Evolutionary conservation across 2,329 filamentous ascomycete genomes (phyloP).

Genomic region (Colletotrichum siamense): DNA sequence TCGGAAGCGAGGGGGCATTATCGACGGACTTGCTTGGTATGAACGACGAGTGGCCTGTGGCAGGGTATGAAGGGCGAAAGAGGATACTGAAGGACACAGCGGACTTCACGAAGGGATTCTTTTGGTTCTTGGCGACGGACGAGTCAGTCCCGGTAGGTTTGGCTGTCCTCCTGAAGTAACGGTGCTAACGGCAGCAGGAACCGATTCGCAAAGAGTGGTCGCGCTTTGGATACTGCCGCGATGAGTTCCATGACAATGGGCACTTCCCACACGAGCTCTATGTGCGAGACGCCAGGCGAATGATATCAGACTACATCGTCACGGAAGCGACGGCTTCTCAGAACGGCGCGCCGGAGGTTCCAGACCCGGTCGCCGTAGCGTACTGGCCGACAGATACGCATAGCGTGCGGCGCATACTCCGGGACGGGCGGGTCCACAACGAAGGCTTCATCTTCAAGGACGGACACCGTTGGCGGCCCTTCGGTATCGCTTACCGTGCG

Average conservation of each 20-base stretch:
- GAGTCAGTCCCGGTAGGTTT: conserved; percentile 9
- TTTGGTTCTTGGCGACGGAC: conserved; percentile 25
- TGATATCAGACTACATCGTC: conserved; percentile 29
- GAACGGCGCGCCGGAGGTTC: background rate
- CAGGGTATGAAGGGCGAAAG: conserved; percentile 11
- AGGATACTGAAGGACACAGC: conserved; percentile 13
- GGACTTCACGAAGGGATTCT: conserved; percentile 23
- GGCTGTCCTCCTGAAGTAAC: too few species aligned
- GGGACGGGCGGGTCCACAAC: conserved; percentile 24
- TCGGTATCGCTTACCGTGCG: conserved; percentile 20
- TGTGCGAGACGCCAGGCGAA: conserved; percentile 31
- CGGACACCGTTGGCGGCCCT: conserved; percentile 23
- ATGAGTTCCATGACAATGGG: conserved; percentile 30
- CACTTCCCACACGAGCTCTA: conserved; percentile 31
- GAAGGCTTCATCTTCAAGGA: conserved; percentile 28
- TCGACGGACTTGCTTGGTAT: conserved; percentile 28
- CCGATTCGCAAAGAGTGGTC: conserved; percentile 22
- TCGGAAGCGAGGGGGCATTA: conserved; percentile 23
- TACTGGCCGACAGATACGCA: conserved; percentile 30
- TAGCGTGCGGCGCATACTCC: conserved; percentile 26
- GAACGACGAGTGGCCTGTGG: conserved; percentile 23
- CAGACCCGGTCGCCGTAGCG: conserved; percentile 26
- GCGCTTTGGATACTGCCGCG: conserved; percentile 27
- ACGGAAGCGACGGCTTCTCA: conserved; percentile 25
- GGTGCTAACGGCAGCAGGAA: conserved; percentile 1